Evolutionary conservation across 139 green algal genomes (phyloP), one percentile per base, ranked within the genome.

Genomic region (Tetradesmus lagerheimii): DNA sequence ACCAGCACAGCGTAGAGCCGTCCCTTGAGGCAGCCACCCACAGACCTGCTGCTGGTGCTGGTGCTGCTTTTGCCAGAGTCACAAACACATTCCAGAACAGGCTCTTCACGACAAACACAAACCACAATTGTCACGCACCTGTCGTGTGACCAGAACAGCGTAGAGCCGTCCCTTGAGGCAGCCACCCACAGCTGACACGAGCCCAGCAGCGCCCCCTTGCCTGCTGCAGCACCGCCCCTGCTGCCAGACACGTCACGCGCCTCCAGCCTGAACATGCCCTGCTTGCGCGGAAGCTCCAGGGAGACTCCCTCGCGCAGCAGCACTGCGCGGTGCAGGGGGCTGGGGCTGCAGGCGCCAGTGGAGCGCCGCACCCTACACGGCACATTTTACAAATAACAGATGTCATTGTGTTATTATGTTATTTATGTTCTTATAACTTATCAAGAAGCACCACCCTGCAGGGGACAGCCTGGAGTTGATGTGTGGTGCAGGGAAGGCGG

Each of bases 1-100:
- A 88, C 91, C 93, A 95, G 57, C 94, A 90, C 1, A 94, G 88
- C 2, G 90, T 95, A 64, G 53, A 89, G 71, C 93, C 93, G 82
- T 93, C 91, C 37, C 85, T 86, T 64, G 93, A 79, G 8, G 93
- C 93, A 38, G 87, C 84, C 45, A 31, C 64, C 2, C 67, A 37
- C 57, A 41, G 75, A 38, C 9, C 74, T 27, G 35, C 34, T 45
- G 74, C 74, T 80, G 74, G 34, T 47, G 64, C 74, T 80, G 71
- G 6, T 80, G 71, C 14, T 16, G 71, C 71, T 18, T 18, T 12
- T 57, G 45, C 11, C 11, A 9, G 14, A 18, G 11, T 12, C 66
- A 76, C 8, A 34, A 16, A 76, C 6, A n/a, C n/a, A n/a, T n/a
- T n/a, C 47, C 34, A 20, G 15, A 16, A 76, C 66, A 76, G 1